These are phyloP conservation scores for Pyrenochaeta sp. DNA, from an alignment of 2,329 filamentous ascomycete genomes.

Conservation along the genomic window DNA sequence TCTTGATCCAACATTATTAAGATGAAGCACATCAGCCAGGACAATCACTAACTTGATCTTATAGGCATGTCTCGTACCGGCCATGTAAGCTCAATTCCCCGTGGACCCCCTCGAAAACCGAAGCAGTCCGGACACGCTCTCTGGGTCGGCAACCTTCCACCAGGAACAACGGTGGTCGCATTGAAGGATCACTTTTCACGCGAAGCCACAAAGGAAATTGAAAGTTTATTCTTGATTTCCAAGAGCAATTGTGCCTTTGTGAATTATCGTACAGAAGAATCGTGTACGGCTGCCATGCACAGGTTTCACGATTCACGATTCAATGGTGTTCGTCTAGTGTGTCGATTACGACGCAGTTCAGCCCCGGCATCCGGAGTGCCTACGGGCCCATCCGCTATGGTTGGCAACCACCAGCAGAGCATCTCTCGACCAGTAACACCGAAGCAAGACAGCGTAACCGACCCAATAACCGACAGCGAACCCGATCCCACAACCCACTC, in stretches of 20 bases:
- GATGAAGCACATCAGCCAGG: neutral
- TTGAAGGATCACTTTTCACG: constrained; percentile 92
- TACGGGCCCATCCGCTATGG: constrained; percentile 62
- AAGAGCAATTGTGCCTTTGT: constrained; percentile 98
- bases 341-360: constrained; percentile 73
- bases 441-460: constrained; percentile 18
- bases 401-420: constrained; percentile 32
- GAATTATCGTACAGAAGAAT: constrained; percentile 84
- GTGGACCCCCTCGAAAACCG: constrained; percentile 72
- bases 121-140: constrained; percentile 83
- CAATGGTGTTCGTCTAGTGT: constrained; percentile 84
- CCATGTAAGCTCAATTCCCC: constrained; percentile 53
- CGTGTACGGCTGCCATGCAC: constrained; percentile 78
- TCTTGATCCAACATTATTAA: neutral
- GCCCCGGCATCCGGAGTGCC: constrained; percentile 59
- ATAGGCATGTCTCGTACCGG: constrained; percentile 32
- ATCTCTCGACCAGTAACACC: constrained; percentile 39
- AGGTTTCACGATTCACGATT: constrained; percentile 92
- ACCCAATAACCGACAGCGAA: constrained; percentile 13
- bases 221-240: constrained; percentile 92
- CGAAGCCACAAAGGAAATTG: constrained; percentile 76
- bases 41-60: constrained; percentile 2
- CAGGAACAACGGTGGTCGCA: constrained; percentile 79
- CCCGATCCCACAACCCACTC: constrained; percentile 17
- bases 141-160: constrained; percentile 94